These are phyloP conservation scores for Euphrasia arctica DNA, from an alignment of 305 asterid species.

Conservation along the genomic window DNA sequence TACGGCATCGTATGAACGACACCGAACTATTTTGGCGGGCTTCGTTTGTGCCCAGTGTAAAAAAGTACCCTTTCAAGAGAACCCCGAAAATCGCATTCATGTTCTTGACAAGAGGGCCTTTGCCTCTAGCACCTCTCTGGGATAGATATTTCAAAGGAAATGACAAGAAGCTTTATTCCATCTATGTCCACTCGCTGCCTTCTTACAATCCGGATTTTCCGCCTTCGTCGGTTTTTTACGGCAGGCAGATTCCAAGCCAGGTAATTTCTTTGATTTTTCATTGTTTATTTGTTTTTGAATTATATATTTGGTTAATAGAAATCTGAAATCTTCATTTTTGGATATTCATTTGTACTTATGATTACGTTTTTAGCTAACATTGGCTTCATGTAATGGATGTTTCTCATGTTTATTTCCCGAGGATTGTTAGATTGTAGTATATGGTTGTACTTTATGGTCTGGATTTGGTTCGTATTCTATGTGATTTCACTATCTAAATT, in stretches of 20 bases:
- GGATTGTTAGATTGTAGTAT: too few species aligned
- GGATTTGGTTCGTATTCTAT: neutral
- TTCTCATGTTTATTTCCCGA: too few species aligned
- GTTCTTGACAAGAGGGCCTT: constrained; percentile 64
- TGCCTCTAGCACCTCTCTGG: constrained; percentile 68
- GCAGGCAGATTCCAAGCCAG: constrained; percentile 87
- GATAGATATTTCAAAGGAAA: constrained; percentile 56
- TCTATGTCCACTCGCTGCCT: constrained; percentile 55
- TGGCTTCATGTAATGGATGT: too few species aligned
- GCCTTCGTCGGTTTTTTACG: constrained; percentile 59
- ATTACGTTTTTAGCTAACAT: neutral
- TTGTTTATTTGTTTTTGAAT: neutral
- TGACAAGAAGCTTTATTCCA: constrained; percentile 47
- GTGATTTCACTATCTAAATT: neutral
- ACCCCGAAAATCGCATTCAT: constrained; percentile 61
- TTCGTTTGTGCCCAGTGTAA: constrained; percentile 45
- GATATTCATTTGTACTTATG: neutral
- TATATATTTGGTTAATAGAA: constrained; percentile 1
- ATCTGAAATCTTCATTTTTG: neutral
- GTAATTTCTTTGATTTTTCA: constrained; percentile 34
- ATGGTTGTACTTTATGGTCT: too few species aligned
- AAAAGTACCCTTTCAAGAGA: constrained; percentile 46
- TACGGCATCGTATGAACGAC: constrained; percentile 56
- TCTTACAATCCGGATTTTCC: constrained; percentile 53
- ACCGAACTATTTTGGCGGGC: constrained; percentile 64